A percentile compares a stretch with the other conserved stretches of the same genome.
Conservation (phyloP, 1,139 yeast species). For the Arxiozyma heterogenica region DNA sequence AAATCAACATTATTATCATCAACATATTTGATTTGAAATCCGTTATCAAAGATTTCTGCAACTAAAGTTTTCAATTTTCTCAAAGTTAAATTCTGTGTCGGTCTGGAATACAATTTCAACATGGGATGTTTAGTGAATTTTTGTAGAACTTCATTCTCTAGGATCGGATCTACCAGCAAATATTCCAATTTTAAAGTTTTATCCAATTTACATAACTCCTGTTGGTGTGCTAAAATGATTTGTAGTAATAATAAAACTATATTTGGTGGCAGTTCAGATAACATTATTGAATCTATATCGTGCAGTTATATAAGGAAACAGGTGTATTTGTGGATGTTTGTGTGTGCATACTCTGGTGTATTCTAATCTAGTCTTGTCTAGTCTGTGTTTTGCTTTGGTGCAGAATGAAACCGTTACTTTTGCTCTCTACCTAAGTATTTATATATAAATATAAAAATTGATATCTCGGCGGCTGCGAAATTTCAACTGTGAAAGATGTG, state of each 20-base stretch:
- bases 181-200: constrained; percentile 13
- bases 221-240: constrained; percentile 24
- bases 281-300: neutral
- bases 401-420: no score
- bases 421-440: no score
- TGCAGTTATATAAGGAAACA: neutral
- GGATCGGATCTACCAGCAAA: constrained; percentile 21
- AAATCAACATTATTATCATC: neutral
- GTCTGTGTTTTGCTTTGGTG: no score
- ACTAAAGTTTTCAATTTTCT: constrained; percentile 19
- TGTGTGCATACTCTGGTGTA: neutral
- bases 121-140: constrained; percentile 20
- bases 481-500: no score
- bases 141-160: constrained; percentile 19
- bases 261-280: constrained; percentile 15
- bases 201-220: constrained; percentile 17
- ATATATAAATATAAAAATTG: no score
- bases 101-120: constrained; percentile 21
- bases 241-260: constrained; percentile 21
- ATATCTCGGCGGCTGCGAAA: no score
- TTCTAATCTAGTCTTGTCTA: no score
- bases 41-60: constrained; percentile 14
- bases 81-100: constrained; percentile 14
- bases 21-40: neutral
- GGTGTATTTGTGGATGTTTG: neutral